Evolutionary conservation across 495 filamentous ascomycete species (phyloP).

Genomic region (Penicillium parvum): DNA sequence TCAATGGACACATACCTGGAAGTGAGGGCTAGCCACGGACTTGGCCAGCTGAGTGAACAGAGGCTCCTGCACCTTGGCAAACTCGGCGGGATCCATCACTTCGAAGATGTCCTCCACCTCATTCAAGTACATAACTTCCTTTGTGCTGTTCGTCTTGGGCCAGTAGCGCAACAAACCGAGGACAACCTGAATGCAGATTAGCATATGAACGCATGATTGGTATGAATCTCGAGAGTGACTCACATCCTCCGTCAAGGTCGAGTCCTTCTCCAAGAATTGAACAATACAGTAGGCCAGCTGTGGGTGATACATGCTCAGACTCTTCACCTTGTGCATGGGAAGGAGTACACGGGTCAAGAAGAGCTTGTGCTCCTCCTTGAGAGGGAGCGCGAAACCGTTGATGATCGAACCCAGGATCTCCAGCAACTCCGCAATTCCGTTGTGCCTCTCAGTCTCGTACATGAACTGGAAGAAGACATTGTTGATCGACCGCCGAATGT

Average conservation of each 20-base stretch:
- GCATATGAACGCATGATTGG: no score
- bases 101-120: constrained; percentile 99
- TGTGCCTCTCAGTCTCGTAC: constrained; percentile 98
- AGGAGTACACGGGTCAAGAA: constrained; percentile 92
- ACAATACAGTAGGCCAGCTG: constrained; percentile 99
- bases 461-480: constrained; percentile 99
- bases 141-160: constrained; percentile 99
- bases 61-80: constrained; percentile 96
- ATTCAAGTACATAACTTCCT: constrained; percentile 99
- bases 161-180: constrained; percentile 92
- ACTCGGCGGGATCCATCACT: constrained; percentile 98
- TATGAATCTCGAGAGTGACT: constrained; percentile 13
- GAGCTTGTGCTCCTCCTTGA: constrained; percentile 99
- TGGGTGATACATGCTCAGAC: constrained; percentile 99
- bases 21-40: constrained; percentile 96
- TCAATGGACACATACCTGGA: constrained; percentile 59
- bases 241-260: constrained; percentile 94
- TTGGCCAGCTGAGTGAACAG: constrained; percentile 96
- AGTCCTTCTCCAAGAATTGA: constrained; percentile 98
- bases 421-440: constrained; percentile 93
- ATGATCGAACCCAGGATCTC: constrained; percentile 99
- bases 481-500: constrained; percentile 97
- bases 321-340: constrained; percentile 96
- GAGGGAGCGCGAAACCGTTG: constrained; percentile 94
- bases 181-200: constrained; percentile 61